Evolutionary conservation across 2,329 filamentous ascomycete genomes (phyloP).

Genomic region (Ciborinia camelliae): DNA sequence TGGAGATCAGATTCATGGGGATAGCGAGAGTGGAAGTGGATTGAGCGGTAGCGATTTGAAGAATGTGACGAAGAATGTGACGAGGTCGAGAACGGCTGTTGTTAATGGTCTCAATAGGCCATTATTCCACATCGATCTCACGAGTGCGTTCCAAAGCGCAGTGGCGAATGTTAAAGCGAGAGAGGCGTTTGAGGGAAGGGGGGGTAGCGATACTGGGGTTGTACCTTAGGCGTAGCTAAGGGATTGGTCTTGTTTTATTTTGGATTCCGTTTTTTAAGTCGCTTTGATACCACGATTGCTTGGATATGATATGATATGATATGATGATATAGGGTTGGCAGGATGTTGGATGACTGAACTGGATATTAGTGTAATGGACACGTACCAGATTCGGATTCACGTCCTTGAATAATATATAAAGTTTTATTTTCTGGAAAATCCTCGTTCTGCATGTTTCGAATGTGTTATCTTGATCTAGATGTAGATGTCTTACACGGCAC

Average conservation of each 20-base stretch:
- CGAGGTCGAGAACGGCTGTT: conserved; percentile 52
- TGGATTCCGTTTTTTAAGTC: conserved; percentile 5
- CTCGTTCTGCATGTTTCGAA: neutral
- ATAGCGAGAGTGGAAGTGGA: conserved; percentile 25
- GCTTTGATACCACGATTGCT: conserved; percentile 14
- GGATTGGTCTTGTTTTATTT: neutral
- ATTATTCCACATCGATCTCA: conserved; percentile 91
- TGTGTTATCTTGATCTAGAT: neutral
- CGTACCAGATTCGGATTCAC: neutral
- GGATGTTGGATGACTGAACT: neutral
- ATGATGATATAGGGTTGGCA: neutral
- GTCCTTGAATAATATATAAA: conserved; percentile 7
- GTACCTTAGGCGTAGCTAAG: neutral
- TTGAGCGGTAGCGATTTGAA: conserved; percentile 25
- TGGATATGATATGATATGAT: conserved; percentile 9
- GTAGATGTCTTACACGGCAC: neutral
- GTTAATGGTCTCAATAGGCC: conserved; percentile 86
- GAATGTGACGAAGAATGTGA: conserved; percentile 34
- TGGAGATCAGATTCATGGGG: conserved; percentile 33
- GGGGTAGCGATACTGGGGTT: conserved; percentile 31
- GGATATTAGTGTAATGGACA: neutral
- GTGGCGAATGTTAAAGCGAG: conserved; percentile 71
- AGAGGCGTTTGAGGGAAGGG: conserved; percentile 38
- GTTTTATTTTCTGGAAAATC: neutral
- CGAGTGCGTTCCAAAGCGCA: conserved; percentile 82